A percentile compares a stretch with the other conserved stretches of the same genome.
These are phyloP conservation scores for Hyaloperonospora arabidopsidis DNA, from an alignment of 352 stramenopile species.

Conservation along the genomic window DNA sequence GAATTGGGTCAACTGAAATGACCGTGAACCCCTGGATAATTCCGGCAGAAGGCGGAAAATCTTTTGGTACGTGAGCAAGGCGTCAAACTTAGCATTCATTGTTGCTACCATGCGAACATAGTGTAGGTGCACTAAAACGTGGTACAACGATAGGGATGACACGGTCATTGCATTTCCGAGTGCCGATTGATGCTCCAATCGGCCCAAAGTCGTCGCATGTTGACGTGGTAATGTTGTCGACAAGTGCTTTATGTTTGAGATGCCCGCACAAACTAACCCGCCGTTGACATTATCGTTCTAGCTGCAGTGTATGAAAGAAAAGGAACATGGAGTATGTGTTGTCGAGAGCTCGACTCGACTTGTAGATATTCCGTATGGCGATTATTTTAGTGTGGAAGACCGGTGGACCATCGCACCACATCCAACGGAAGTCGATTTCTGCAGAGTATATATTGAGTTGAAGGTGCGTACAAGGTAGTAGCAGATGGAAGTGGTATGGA, in stretches of 20 bases:
- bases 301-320: conserved; percentile 57
- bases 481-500: not conserved
- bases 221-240: conserved; percentile 41
- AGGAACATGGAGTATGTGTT: conserved; percentile 32
- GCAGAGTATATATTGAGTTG: conserved; percentile 67
- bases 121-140: not conserved
- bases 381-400: conserved; percentile 84
- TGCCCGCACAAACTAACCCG: conserved; percentile 2
- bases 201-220: conserved; percentile 77
- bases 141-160: conserved; percentile 33
- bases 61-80: conserved; percentile 24
- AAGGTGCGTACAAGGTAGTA: conserved; percentile 30
- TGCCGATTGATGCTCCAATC: conserved; percentile 73
- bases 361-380: conserved; percentile 79
- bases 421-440: conserved; percentile 32
- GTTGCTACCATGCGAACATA: not conserved
- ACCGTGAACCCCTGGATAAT: conserved; percentile 59
- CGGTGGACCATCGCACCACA: conserved; percentile 66
- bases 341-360: conserved; percentile 75
- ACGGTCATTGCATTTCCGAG: conserved; percentile 62
- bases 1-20: conserved; percentile 66
- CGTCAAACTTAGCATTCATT: not conserved
- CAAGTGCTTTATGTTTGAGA: not conserved
- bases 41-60: conserved; percentile 33
- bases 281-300: conserved; percentile 9